A percentile compares a stretch with the other conserved stretches of the same genome.
phyloP scores from a whole-genome alignment of 371 early-diverging fungal genomes.

The Mortierella sp. region DNA sequence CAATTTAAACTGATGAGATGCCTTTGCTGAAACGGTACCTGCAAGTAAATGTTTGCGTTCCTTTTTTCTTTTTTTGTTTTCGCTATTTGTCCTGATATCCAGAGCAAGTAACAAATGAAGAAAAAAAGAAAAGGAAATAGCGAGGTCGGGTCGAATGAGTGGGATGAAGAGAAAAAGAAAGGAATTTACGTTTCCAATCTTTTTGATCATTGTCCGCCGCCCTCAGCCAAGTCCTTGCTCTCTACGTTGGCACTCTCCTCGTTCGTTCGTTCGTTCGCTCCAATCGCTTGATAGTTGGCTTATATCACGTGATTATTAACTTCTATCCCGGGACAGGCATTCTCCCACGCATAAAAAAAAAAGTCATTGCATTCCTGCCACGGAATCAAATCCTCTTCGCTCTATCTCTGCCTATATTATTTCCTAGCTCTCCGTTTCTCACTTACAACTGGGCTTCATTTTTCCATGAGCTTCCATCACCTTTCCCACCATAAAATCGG shows the following conservation, averaged over 20 bases:
- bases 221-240: not conserved
- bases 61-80: not conserved
- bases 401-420: not conserved
- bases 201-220: constrained; percentile 4
- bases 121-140: not conserved
- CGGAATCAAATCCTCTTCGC: not conserved
- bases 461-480: constrained; percentile 2
- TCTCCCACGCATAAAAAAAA: not conserved
- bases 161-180: not conserved
- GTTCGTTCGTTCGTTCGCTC: not conserved
- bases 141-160: not conserved
- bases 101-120: not conserved
- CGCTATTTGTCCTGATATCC: not conserved
- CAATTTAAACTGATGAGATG: not conserved
- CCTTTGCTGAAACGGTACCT: not conserved
- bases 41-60: not conserved
- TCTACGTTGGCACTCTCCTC: constrained; percentile 17
- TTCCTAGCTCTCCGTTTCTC: no score
- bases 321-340: no score
- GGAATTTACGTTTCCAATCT: not conserved
- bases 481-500: not conserved
- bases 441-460: not conserved
- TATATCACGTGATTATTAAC: no score
- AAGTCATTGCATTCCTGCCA: no score
- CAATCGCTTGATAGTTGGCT: not conserved